Conservation (phyloP, 768 basidiomycete genomes). For the Trametes gibbosa region DNA sequence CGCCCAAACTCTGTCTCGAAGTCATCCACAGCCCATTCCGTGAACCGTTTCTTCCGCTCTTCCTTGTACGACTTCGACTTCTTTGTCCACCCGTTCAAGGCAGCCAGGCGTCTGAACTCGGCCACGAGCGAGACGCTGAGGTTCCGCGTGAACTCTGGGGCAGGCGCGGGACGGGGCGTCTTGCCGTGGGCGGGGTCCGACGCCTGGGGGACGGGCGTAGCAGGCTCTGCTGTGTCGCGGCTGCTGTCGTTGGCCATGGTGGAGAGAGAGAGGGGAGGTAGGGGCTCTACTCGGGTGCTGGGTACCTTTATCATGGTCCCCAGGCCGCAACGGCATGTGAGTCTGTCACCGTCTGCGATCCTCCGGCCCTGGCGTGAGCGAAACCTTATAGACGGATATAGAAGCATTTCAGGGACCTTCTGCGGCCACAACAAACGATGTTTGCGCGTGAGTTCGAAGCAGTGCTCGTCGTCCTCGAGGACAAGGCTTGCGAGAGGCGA, state of each 20-base stretch:
- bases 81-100: background rate
- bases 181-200: background rate
- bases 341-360: background rate
- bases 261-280: background rate
- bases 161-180: background rate
- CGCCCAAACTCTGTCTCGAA: background rate
- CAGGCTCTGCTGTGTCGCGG: background rate
- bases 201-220: background rate
- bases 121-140: slow-evolving; percentile 1
- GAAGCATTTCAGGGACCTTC: background rate
- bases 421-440: background rate
- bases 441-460: too few relatives aligned
- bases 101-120: slow-evolving; percentile 4
- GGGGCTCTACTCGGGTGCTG: background rate
- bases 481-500: too few relatives aligned
- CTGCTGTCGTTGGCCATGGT: background rate
- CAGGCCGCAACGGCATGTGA: background rate
- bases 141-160: background rate
- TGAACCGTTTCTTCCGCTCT: background rate
- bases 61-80: background rate
- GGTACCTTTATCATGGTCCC: background rate
- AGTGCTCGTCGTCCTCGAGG: too few relatives aligned
- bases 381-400: background rate
- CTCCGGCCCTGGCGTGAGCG: too few relatives aligned
- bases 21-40: background rate